Conservation (phyloP, 345 rosid genomes). For the Eucalyptus leucophloia region DNA sequence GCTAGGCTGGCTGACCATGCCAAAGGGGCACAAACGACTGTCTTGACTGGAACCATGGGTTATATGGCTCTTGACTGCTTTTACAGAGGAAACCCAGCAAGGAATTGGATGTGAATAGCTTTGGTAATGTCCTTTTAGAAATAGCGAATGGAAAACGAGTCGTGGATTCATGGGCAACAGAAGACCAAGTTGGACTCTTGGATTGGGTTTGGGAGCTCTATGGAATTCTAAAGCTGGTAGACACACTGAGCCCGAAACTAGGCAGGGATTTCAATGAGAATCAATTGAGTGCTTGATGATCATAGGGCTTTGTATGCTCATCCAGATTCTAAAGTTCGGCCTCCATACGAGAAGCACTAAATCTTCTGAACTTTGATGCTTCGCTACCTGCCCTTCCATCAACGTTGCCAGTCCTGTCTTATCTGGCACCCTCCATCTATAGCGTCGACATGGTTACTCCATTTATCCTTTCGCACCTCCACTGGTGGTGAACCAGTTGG, state of each 20-base stretch:
- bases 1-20: not conserved
- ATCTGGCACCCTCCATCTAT: not conserved
- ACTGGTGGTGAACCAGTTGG: not conserved
- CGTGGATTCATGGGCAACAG: not conserved
- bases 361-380: not conserved
- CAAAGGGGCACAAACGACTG: not conserved
- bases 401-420: not conserved
- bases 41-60: not conserved
- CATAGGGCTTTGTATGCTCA: constrained; percentile 7
- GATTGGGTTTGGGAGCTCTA: not conserved
- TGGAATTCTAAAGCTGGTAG: not conserved
- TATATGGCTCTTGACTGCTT: not conserved
- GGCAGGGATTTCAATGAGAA: not conserved
- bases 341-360: not conserved
- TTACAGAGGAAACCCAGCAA: not conserved
- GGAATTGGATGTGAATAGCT: not conserved
- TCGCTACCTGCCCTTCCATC: not conserved
- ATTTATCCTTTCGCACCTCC: not conserved
- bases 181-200: not conserved
- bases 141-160: not conserved
- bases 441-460: not conserved
- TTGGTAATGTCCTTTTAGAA: not conserved
- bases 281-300: constrained; percentile 1
- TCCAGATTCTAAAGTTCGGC: not conserved
- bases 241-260: not conserved